Conservation (phyloP, 2,329 filamentous ascomycete species). For the Botrytis elliptica region DNA sequence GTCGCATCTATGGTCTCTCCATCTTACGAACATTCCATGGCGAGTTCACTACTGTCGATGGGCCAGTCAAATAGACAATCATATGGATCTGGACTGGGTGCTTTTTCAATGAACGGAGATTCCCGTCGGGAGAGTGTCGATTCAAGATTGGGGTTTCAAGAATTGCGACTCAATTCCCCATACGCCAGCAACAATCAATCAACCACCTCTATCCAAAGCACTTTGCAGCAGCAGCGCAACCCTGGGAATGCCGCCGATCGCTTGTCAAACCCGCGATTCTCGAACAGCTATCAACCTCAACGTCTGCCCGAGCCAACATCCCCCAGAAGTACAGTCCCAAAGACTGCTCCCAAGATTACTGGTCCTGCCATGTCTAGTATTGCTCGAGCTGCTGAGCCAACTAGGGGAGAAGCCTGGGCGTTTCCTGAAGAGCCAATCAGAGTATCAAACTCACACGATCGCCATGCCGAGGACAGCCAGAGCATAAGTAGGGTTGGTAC, state of each 20-base stretch:
- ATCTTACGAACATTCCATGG: conserved; percentile 41
- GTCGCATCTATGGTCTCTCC: conserved; percentile 66
- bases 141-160: conserved; percentile 72
- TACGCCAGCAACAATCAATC: conserved; percentile 78
- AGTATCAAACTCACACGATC: conserved; percentile 47
- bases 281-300: conserved; percentile 61
- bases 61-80: conserved; percentile 30
- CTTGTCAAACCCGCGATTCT: conserved; percentile 54
- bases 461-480: conserved; percentile 47
- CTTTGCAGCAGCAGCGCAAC: conserved; percentile 65
- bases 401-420: conserved; percentile 80
- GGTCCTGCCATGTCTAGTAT: conserved; percentile 64
- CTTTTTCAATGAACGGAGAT: conserved; percentile 38
- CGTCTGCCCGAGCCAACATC: conserved; percentile 43
- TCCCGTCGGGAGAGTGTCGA: conserved; percentile 76
- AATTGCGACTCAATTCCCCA: conserved; percentile 67
- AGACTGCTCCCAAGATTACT: conserved; percentile 74
- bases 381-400: conserved; percentile 72
- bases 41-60: conserved; percentile 25
- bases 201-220: conserved; percentile 71
- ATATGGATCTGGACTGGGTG: conserved; percentile 22
- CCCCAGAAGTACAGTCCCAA: conserved; percentile 43
- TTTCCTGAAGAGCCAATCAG: conserved; percentile 72
- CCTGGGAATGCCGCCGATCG: conserved; percentile 49
- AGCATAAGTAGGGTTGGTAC: conserved; percentile 31